Base-by-base conservation (phyloP, 2,329 filamentous ascomycete species). In the Chaetomium globosum region DNA sequence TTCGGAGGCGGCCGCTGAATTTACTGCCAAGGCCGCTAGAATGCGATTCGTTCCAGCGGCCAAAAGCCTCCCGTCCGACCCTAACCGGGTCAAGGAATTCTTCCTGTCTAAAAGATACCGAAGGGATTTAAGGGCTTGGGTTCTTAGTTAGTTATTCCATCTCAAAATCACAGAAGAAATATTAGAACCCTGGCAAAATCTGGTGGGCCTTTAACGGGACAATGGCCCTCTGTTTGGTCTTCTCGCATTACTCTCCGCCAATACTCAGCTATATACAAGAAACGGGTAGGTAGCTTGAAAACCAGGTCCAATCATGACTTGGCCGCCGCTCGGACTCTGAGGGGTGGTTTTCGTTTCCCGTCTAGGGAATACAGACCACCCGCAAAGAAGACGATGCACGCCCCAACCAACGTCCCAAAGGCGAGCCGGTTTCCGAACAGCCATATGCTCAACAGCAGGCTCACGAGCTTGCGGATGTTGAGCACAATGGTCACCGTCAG, bases 401-500 rank as follows among this genome's bases (percentile, higher is more conserved):
- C 93, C 3, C 95, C 95, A 4, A 92, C 66, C 61, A 96, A 78
- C 67, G 96, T 97, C 48, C 92, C 89, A 0, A 82, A 79, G 13
- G 89, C 87, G 69, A 99, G 81, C 48, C 84, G 79, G 75, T 99
- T 97, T 5, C 94, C 95, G 78, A 99, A 99, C 1, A 99, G 78
- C 85, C 93, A 94, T 65, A 98, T 96, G 72, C 93, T 97, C 65
- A 98, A 77, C 67, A 98, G 80, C 67, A 98, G 84, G 73, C 93
- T 97, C 63, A 97, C 89, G 23, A 99, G 82, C 78, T 99, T 99
- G 71, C 95, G 86, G 66, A 99, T 91, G 75, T 98, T 99, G 66
- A 99, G 82, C 56, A 98, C 93, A 72, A 99, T 96, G 1, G 94
- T 97, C 28, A 99, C 95, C 0, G 95, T 98, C 63, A 99, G 83